Base-by-base conservation (phyloP, 805 yeast species). In the Hanseniaspora vineae region DNA sequence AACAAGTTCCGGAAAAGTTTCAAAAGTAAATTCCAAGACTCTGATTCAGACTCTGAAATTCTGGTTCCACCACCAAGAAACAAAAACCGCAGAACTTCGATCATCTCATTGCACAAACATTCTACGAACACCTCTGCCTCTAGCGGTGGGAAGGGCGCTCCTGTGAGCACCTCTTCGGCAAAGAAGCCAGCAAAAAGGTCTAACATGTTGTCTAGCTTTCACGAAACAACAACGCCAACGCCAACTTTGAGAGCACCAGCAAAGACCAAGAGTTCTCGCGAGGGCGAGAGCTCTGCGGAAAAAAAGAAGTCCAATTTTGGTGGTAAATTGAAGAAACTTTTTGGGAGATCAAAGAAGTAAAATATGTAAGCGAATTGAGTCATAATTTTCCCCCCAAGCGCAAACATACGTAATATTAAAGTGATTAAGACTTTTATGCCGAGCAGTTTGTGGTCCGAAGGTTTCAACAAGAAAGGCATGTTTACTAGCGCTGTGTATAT, bases 21-120 rank as follows among this genome's bases (percentile, higher is more conserved):
- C 61, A 72, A 65, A 49, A 79, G 86, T 1, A 68, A 85, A 54
- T 73, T 79, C 51, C 69, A 67, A 5, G 87, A 81, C 57, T 78
- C 84, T 2, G 84, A 80, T 55, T 79, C 81, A 13, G 85, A 80
- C 42, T n/a, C 40, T 11, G 40, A 17, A 15, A n/a, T 17, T 15
- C 19, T n/a, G 40, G 17, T 15, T 37, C 29, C 29, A 23, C 29
- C 29, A 23, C 19, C 19, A 37, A 37, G 19, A 37, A 37, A 11
- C 40, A 37, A 14, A 37, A 23, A 23, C 29, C 40, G 40, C n/a
- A 37, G 40, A 17, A n/a, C 40, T 17, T 37, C 40, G 19, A 14
- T 37, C n/a, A 37, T 23, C 29, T 23, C 29, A 23, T 23, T 23
- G 8, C 29, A 23, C 8, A 23, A 23, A 23, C 4, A 23, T 4